Conservation (phyloP, 257 asterid genomes). For the Verbena officinalis region DNA sequence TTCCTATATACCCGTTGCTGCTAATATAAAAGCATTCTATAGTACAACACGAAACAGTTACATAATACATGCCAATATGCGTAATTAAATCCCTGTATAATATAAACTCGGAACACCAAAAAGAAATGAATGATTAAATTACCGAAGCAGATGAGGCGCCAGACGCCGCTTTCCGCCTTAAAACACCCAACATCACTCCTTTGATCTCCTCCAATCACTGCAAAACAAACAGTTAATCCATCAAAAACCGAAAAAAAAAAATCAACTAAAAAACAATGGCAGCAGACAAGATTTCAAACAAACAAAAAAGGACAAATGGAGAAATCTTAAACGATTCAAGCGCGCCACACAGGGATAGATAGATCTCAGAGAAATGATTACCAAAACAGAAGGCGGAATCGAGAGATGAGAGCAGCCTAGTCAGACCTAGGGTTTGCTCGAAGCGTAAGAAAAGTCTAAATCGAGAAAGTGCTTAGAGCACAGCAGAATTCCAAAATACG, state of each 20-base stretch:
- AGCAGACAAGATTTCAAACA: neutral
- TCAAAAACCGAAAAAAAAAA: slow-evolving; percentile 5
- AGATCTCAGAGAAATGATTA: slow-evolving; percentile 22
- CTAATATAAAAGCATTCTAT: neutral
- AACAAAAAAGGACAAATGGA: neutral
- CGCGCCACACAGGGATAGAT: no score
- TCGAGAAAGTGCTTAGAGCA: neutral
- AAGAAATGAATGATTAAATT: slow-evolving; percentile 11
- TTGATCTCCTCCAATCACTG: slow-evolving; percentile 43
- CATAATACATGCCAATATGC: neutral
- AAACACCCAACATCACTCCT: slow-evolving; percentile 76
- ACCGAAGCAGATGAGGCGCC: slow-evolving; percentile 71
- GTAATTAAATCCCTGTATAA: neutral
- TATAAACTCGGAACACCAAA: neutral
- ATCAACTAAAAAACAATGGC: neutral
- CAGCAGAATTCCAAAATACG: neutral
- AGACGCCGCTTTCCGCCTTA: slow-evolving; percentile 82
- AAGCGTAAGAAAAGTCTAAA: slow-evolving; percentile 27
- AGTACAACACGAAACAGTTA: neutral
- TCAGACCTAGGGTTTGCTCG: slow-evolving; percentile 32
- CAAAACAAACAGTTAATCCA: slow-evolving; percentile 25
- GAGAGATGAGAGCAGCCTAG: slow-evolving; percentile 15
- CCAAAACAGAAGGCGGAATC: slow-evolving; percentile 9
- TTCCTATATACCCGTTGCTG: neutral
- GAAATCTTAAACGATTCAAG: slow-evolving; percentile 8